Base-by-base conservation (phyloP, 2,329 filamentous ascomycete genomes). In the Stagonosporopsis chrysanthemi region DNA sequence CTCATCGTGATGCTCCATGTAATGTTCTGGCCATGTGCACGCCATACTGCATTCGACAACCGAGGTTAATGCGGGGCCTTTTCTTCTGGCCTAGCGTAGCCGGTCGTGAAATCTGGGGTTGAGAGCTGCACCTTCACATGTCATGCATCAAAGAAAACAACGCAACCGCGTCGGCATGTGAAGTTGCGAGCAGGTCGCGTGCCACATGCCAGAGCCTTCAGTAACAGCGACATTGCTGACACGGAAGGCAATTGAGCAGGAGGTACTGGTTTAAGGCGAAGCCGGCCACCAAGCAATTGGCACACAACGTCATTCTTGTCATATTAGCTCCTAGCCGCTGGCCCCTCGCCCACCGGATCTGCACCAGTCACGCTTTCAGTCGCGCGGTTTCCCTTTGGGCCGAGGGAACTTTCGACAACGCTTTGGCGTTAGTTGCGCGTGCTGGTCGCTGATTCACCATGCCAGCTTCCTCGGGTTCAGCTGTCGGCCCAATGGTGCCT, bases 401-500 rank as follows among this genome's bases (percentile, higher is more conserved):
- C 73, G 72, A 74, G 72, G 71, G 61, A 58, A 45, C 24, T 35
- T 52, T 44, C 44, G 40, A 56, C 31, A 61, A 41, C 49, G 56
- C 36, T 62, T 36, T 26, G 58, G 60, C 53, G 45, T 45, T 54
- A 56, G 56, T 29, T 39, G 40, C 54, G 44, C 38, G 50, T 58
- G 47, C 54, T 49, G 60, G 48, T 43, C 43, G 49, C 52, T 61
- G 50, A 63, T 56, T 62, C 58, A 61, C 48, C 42, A 42, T 52
- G 53, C 41, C 59, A 63, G 55, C 60, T 64, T 65, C 71, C 71
- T 71, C 68, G 71, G 62, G 42, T 59, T 61, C 62, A 53, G 59
- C 33, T 46, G 62, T 74, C 71, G 71, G 71, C 38, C 70, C 71
- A 75, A 74, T 75, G 71, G 70, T 72, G 53, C 62, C 63, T 57